Evolutionary conservation across 2,329 filamentous ascomycete species (phyloP), one percentile per base, ranked within the genome.

Genomic region (Tympanopsis confertula): DNA sequence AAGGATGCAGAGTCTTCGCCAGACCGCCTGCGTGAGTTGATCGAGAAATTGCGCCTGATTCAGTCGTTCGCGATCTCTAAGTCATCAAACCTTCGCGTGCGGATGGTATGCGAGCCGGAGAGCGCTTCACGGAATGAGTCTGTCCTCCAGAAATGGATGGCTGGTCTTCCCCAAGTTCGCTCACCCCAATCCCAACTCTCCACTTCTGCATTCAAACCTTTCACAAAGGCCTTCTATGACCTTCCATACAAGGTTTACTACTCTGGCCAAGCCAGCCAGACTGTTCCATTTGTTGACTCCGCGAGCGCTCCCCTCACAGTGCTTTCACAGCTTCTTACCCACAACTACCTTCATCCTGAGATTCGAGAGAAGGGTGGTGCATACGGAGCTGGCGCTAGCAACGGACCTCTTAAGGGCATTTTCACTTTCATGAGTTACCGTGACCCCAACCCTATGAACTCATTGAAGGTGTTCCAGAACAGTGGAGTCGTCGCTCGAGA

Each of bases 281-380:
- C 80, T 2, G 76, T 78, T 0, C 72, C 78, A 2, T 86, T 83
- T 50, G 66, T 66, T 22, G 65, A 75, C 37, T 56, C 68, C 1
- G 60, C 67, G 24, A 71, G 75, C 30, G 74, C 80, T 2, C 63
- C 77, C 0, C 66, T 84, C n/a, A 76, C 77, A 39, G 71, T 85
- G 20, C 72, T 86, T 14, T 70, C 78, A 14, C 76, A 84, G 46
- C 68, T 85, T 15, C 65, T 86, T n/a, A 84, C 79, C 0, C 79
- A 85, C 57, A 83, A 82, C 50, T 74, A 82, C 48, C 63, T 85
- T 4, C 81, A 85, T 50, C 79, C 80, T 39, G 80, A 85, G 49
- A 83, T 86, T 41, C 74, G 81, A 24, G 81, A 86, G 52, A 85
- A 85, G 49, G 81, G 81, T n/a, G 81, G 81, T 35, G 81, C 81